phyloP scores from a whole-genome alignment of 345 rosid species.

The Hibiscus tridactylites region DNA sequence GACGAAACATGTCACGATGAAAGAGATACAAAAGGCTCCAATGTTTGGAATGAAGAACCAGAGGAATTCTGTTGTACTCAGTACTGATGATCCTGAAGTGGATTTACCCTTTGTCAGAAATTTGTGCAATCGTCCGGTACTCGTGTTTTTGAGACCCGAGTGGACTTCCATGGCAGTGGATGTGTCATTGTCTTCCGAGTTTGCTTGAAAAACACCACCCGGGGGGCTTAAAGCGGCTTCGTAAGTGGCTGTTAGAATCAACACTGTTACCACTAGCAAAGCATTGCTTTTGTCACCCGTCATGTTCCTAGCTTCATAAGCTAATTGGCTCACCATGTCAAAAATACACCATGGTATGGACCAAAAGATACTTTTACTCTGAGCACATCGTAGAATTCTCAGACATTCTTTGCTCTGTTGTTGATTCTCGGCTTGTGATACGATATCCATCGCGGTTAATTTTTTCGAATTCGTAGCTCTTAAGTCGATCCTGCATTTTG shows the following conservation, averaged over 20 bases:
- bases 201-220: background rate
- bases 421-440: background rate
- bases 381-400: background rate
- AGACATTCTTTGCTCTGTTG: background rate
- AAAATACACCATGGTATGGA: background rate
- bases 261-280: background rate
- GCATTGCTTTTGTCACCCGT: conserved; percentile 22
- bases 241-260: background rate
- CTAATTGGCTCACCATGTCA: conserved; percentile 48
- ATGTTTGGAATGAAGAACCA: background rate
- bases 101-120: no score
- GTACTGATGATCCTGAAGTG: background rate
- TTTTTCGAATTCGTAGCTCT: background rate
- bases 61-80: background rate
- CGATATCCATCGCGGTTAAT: background rate
- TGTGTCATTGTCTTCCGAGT: background rate
- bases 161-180: background rate
- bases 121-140: background rate
- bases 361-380: background rate
- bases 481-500: background rate
- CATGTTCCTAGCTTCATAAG: conserved; percentile 65
- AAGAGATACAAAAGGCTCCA: background rate
- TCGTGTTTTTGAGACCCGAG: background rate
- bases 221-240: background rate
- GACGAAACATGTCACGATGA: background rate